Base-by-base conservation (phyloP, 2,329 filamentous ascomycete genomes). In the Aureobasidium musti region DNA sequence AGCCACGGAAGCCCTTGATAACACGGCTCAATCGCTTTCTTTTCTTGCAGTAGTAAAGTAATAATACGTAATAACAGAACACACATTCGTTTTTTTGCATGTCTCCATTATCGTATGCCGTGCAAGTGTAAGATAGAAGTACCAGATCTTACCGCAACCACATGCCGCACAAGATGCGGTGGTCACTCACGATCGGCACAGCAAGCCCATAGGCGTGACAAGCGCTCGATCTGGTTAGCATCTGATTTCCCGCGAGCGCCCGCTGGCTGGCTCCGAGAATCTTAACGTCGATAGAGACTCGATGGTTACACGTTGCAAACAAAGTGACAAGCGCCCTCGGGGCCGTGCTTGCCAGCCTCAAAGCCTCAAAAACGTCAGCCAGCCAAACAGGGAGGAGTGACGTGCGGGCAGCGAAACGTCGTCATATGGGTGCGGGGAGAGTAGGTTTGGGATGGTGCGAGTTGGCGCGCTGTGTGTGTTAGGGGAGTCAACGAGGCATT, bases 221-320 rank as follows among this genome's bases (percentile, higher is more conserved):
- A 35, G n/a, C 43, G 49, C 57, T 37, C 57, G 57, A 61, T 61
- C 28, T 61, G 57, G 57, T 59, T 59, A 59, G 54, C 54, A 61
- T 49, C 14, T 47, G 57, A 61, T 61, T 61, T 37, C 19, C 57
- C 57, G 43, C 57, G 10, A 50, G 59, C 23, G 59, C 19, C 59
- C 45, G 43, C 23, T n/a, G 17, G 14, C 49, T 8, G 2, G 10
- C 49, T n/a, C 47, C 49, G 49, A 33, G 17, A 5, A 30, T 30
- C 14, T 30, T 8, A 52, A n/a, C 14, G 49, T 30, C 17, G 49
- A 52, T 52, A 17, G 10, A n/a, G 26, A 30, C 1, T 19, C 3
- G 26, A 52, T 52, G 49, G 49, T 11, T 52, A 33, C 14, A 3
- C 13, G 49, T 52, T 52, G 49, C 26, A 3, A 52, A 52, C 53